These are phyloP conservation scores for Aspergillus incahuasiensis DNA, from an alignment of 495 filamentous ascomycete genomes.

Conservation along the genomic window DNA sequence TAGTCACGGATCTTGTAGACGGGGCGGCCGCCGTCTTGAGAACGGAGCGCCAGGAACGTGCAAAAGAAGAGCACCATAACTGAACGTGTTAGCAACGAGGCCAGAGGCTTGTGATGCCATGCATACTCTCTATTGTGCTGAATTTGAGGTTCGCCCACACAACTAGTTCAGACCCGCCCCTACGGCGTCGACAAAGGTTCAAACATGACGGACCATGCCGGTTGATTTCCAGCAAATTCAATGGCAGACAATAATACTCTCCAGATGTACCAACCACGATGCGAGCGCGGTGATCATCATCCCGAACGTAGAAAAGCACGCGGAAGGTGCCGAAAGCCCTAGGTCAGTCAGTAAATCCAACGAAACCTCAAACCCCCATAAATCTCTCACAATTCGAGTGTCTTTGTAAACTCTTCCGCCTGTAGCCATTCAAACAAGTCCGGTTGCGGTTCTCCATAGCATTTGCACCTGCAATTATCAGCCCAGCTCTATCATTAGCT, in stretches of 20 bases:
- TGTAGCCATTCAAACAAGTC: conserved; percentile 35
- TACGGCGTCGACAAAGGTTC: conserved; percentile 48
- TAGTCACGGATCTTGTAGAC: conserved; percentile 53
- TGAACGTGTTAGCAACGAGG: conserved; percentile 23
- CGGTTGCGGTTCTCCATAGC: conserved; percentile 39
- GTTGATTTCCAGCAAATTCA: conserved; percentile 50
- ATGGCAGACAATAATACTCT: conserved; percentile 46
- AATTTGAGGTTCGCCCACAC: conserved; percentile 58
- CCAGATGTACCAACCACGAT: conserved; percentile 47
- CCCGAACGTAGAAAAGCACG: conserved; percentile 52
- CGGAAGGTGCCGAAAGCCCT: conserved; percentile 44
- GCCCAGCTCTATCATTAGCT: not conserved
- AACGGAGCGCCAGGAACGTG: conserved; percentile 69
- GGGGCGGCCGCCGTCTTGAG: conserved; percentile 54
- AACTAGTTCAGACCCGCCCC: conserved; percentile 36
- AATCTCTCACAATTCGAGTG: conserved; percentile 44
- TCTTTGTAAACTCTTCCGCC: conserved; percentile 32
- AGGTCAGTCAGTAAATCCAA: conserved; percentile 3
- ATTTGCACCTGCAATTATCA: conserved; percentile 41
- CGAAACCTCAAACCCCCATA: not conserved
- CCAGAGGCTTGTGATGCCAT: not conserved
- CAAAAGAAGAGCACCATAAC: conserved; percentile 76
- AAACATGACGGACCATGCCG: conserved; percentile 50
- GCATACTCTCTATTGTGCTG: conserved; percentile 52
- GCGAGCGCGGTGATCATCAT: conserved; percentile 50